Evolutionary conservation across 1,284 basidiomycete species (phyloP).

Genomic region (Cerioporus squamosus): DNA sequence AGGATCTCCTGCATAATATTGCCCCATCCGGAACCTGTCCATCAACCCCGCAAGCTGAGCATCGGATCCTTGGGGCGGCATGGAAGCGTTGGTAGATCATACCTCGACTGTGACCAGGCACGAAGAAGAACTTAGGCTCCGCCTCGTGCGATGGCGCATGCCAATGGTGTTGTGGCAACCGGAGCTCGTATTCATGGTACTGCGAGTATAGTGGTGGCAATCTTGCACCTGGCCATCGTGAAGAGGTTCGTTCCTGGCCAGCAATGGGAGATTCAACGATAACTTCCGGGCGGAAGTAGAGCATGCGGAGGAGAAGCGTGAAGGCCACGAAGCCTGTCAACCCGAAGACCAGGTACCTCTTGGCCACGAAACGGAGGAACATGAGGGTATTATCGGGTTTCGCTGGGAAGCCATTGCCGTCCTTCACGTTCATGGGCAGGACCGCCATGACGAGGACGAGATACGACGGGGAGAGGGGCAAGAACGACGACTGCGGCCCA

Average conservation of each 20-base stretch:
- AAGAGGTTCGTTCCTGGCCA: background rate
- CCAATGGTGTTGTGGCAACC: conserved; percentile 21
- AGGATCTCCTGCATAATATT: conserved; percentile 59
- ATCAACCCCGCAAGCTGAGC: background rate
- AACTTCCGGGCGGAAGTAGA: conserved; percentile 6
- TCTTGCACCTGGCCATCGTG: conserved; percentile 11
- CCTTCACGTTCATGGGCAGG: conserved; percentile 11
- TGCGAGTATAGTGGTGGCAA: conserved; percentile 20
- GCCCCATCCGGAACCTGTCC: conserved; percentile 46
- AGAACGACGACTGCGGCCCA: conserved; percentile 1
- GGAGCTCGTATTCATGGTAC: conserved; percentile 18
- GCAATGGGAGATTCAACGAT: background rate
- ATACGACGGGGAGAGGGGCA: background rate
- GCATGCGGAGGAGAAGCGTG: conserved; percentile 13
- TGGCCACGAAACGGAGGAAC: conserved; percentile 14
- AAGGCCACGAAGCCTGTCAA: conserved; percentile 16
- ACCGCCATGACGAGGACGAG: conserved; percentile 6
- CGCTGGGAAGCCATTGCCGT: background rate
- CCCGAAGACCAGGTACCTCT: conserved; percentile 17
- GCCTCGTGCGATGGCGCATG: conserved; percentile 8
- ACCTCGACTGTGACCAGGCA: conserved; percentile 17
- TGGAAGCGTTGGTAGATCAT: background rate
- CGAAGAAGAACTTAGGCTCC: conserved; percentile 21
- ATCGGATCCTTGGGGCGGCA: background rate
- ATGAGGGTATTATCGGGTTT: conserved; percentile 1